Evolutionary conservation across 192 early-diverging fungal genomes (phyloP).

Genomic region (Pilobolus umbonatus): DNA sequence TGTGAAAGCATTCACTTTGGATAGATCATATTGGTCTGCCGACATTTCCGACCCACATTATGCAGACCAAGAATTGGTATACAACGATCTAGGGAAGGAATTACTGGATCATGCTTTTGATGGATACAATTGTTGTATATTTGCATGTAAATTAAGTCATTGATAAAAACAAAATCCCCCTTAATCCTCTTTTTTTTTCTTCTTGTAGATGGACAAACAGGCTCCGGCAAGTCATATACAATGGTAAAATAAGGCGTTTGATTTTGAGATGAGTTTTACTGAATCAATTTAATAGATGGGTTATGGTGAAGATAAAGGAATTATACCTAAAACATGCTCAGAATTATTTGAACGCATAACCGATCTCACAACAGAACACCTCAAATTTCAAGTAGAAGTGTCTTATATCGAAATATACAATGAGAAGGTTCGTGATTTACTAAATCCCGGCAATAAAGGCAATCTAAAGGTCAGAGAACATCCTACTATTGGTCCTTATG

Average conservation of each 20-base stretch:
- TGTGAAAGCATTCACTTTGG: conserved; percentile 74
- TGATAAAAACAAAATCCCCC: too few relatives aligned
- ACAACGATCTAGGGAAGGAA: conserved; percentile 68
- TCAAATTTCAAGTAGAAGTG: conserved; percentile 67
- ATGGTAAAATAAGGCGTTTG: conserved; percentile 38
- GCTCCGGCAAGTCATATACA: conserved; percentile 66
- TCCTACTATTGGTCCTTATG: conserved; percentile 78
- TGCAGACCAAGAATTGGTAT: conserved; percentile 72
- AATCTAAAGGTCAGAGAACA: conserved; percentile 78
- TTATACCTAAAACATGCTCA: conserved; percentile 81
- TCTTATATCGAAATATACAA: conserved; percentile 94
- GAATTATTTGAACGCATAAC: conserved; percentile 70
- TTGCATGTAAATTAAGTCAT: conserved; percentile 62
- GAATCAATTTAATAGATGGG: conserved; percentile 47
- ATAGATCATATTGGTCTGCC: conserved; percentile 84
- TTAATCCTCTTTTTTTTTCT: background rate
- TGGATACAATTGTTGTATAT: conserved; percentile 92
- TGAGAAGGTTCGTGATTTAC: conserved; percentile 75
- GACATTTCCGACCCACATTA: conserved; percentile 52
- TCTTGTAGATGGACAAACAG: conserved; percentile 67
- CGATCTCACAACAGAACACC: conserved; percentile 26
- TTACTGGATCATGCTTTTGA: conserved; percentile 81
- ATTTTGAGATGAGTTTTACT: background rate
- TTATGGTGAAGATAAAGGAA: conserved; percentile 69
- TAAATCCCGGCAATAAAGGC: conserved; percentile 67